Conservation (phyloP, 2,329 filamentous ascomycete species). For the Ceratocystis lukuohia region DNA sequence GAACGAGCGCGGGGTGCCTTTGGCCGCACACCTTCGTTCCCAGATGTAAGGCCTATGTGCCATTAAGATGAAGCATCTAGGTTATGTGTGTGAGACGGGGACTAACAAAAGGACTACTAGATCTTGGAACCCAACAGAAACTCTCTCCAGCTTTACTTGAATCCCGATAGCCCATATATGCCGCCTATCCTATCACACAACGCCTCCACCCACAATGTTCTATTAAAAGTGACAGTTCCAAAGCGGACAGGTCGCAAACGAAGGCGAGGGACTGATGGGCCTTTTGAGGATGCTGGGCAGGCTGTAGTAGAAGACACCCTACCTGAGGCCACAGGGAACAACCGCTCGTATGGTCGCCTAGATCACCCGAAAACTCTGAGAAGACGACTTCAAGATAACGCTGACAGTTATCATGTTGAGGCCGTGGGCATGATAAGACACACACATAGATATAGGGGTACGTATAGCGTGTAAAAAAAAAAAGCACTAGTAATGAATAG, state of each 20-base stretch:
- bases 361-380: constrained; percentile 45
- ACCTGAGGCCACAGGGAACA: constrained; percentile 22
- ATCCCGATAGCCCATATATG: constrained; percentile 65
- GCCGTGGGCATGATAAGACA: constrained; percentile 60
- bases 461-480: background rate
- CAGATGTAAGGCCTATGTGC: constrained; percentile 27
- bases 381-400: constrained; percentile 57
- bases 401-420: constrained; percentile 51
- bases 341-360: constrained; percentile 34
- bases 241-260: constrained; percentile 76
- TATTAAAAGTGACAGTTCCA: constrained; percentile 76
- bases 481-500: too few relatives aligned
- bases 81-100: constrained; percentile 1
- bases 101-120: constrained; percentile 24
- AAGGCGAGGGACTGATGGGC: constrained; percentile 60
- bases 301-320: constrained; percentile 23
- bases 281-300: constrained; percentile 40
- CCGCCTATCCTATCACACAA: constrained; percentile 67
- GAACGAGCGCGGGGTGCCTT: constrained; percentile 33
- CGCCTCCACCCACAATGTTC: constrained; percentile 63
- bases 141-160: constrained; percentile 57
- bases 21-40: constrained; percentile 29
- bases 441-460: constrained; percentile 74
- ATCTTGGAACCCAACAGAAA: constrained; percentile 36
- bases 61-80: background rate